Conservation (phyloP, 140 eudicot genomes). For the Flaveria floridana region DNA sequence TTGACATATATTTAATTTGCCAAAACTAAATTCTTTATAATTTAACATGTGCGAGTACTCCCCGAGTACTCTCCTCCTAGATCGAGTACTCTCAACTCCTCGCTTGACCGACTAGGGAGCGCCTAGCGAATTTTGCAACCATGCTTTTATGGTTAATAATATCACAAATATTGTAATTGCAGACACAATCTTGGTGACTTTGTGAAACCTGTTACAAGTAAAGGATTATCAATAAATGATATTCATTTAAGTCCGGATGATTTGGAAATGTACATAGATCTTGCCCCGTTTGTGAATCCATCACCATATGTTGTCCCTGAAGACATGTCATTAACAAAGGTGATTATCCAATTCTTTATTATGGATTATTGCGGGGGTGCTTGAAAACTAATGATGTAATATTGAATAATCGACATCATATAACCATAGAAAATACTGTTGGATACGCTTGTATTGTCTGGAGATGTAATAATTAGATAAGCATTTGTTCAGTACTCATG, state of each 20-base stretch:
- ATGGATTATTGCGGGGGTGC: not conserved
- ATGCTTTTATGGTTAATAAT: not conserved
- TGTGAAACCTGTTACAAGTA: constrained; percentile 93
- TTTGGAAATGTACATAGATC: constrained; percentile 92
- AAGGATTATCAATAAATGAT: constrained; percentile 75
- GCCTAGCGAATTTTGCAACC: no score
- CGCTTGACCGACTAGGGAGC: no score
- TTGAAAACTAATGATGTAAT: not conserved
- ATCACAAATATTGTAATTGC: constrained; percentile 29
- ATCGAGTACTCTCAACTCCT: no score
- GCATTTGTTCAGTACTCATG: not conserved
- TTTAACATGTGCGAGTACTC: no score
- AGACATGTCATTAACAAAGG: constrained; percentile 98
- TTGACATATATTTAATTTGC: no score
- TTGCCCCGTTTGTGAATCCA: constrained; percentile 88
- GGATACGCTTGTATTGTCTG: not conserved
- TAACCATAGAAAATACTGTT: no score
- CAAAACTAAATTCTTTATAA: no score
- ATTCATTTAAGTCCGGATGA: constrained; percentile 79
- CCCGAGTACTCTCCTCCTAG: no score
- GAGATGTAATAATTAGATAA: not conserved
- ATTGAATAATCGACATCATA: not conserved
- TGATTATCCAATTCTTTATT: constrained; percentile 19
- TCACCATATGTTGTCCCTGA: constrained; percentile 97
- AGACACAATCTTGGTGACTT: constrained; percentile 90